A percentile compares a stretch with the other conserved stretches of the same genome.
Conservation (phyloP, 345 rosid species). For the Linum tenue region DNA sequence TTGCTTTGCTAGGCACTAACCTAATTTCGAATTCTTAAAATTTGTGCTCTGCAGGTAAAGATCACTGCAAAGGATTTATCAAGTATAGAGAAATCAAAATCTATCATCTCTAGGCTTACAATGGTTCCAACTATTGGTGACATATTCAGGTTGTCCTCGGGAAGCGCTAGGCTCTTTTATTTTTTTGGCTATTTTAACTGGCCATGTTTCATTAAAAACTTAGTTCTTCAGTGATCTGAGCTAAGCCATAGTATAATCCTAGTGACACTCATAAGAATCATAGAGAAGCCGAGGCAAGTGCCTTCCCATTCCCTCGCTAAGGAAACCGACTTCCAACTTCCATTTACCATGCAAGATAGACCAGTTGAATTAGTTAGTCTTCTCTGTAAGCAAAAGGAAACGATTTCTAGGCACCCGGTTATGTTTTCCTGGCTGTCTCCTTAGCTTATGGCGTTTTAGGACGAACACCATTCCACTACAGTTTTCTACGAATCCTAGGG, state of each 20-base stretch:
- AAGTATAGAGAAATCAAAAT: constrained; percentile 74
- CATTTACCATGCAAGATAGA: not conserved
- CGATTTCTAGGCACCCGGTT: not conserved
- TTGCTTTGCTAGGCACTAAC: constrained; percentile 13
- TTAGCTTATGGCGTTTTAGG: too few species aligned
- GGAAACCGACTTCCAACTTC: too few species aligned
- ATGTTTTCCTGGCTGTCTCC: not conserved
- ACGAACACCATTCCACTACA: too few species aligned
- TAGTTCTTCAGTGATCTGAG: too few species aligned
- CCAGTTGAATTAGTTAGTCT: not conserved
- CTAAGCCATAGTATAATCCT: too few species aligned
- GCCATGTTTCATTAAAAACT: not conserved
- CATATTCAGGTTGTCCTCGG: constrained; percentile 51
- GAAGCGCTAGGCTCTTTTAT: not conserved
- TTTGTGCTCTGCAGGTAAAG: constrained; percentile 51
- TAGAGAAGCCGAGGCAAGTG: too few species aligned
- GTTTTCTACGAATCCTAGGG: not conserved
- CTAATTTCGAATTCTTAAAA: constrained; percentile 14
- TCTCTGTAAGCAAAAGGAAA: not conserved
- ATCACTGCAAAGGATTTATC: constrained; percentile 69
- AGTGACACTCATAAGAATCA: too few species aligned
- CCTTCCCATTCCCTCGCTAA: too few species aligned
- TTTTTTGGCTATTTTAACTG: not conserved
- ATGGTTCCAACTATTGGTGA: constrained; percentile 90
- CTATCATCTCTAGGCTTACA: constrained; percentile 64